Conservation (phyloP, 2,329 filamentous ascomycete genomes). For the Penicillium vulpinum region DNA sequence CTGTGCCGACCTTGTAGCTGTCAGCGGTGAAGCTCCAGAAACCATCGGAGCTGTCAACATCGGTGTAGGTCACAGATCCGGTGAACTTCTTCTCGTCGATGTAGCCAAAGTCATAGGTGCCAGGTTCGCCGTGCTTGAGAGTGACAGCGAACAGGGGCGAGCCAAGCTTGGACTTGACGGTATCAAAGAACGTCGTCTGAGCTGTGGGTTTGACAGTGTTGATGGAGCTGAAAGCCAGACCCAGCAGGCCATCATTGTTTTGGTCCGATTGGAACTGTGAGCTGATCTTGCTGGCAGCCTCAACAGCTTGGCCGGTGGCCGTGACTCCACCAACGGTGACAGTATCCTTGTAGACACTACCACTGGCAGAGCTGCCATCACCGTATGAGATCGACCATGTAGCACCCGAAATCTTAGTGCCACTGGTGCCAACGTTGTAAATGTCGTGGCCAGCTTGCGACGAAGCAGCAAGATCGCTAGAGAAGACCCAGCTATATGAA, state of each 20-base stretch:
- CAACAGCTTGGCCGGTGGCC: slow-evolving; percentile 63
- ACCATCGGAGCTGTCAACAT: slow-evolving; percentile 58
- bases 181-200: slow-evolving; percentile 63
- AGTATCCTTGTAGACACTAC: slow-evolving; percentile 65
- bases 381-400: slow-evolving; percentile 65
- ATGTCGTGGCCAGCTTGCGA: slow-evolving; percentile 57
- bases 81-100: slow-evolving; percentile 61
- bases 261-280: slow-evolving; percentile 52
- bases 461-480: slow-evolving; percentile 53
- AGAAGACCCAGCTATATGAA: slow-evolving; percentile 63
- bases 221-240: slow-evolving; percentile 60
- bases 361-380: slow-evolving; percentile 63
- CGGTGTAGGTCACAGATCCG: slow-evolving; percentile 57
- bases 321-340: slow-evolving; percentile 62
- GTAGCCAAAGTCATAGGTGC: slow-evolving; percentile 60
- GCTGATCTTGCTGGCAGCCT: slow-evolving; percentile 63
- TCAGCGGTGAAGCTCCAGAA: slow-evolving; percentile 64
- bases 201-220: slow-evolving; percentile 56
- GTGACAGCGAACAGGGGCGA: slow-evolving; percentile 56
- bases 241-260: slow-evolving; percentile 61
- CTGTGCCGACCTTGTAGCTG: slow-evolving; percentile 57
- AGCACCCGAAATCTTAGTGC: slow-evolving; percentile 49
- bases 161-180: slow-evolving; percentile 53
- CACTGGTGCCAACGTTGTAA: slow-evolving; percentile 56
- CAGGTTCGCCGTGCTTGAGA: slow-evolving; percentile 55